phyloP scores from a whole-genome alignment of 768 basidiomycete genomes.

The Boletellus emodensis region DNA sequence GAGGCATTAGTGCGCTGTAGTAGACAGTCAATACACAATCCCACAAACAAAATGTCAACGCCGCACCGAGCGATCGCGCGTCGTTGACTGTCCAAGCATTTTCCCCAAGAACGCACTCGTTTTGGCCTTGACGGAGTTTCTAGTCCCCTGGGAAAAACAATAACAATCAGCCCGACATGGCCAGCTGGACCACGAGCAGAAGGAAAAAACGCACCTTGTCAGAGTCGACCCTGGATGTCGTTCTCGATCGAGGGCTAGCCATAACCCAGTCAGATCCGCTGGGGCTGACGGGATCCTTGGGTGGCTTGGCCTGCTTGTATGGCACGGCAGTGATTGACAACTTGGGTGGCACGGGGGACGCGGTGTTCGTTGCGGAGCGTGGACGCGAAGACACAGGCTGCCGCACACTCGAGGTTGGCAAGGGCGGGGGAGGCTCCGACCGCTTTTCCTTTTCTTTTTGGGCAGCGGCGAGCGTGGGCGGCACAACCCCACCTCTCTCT shows the following conservation, averaged over 20 bases:
- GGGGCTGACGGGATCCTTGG: conserved; percentile 32
- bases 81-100: conserved; percentile 64
- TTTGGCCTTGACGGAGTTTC: conserved; percentile 68
- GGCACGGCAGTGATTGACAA: conserved; percentile 34
- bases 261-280: conserved; percentile 45
- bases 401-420: conserved; percentile 21
- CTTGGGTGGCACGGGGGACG: conserved; percentile 29
- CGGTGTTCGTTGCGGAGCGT: conserved; percentile 42
- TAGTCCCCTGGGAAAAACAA: conserved; percentile 30
- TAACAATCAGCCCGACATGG: neutral
- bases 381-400: conserved; percentile 31
- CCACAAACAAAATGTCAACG: conserved; percentile 4
- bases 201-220: conserved; percentile 43
- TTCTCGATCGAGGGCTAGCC: conserved; percentile 42
- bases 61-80: conserved; percentile 68
- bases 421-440: conserved; percentile 42
- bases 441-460: conserved; percentile 33
- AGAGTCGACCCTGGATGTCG: conserved; percentile 38
- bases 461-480: conserved; percentile 26
- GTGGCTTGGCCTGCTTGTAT: conserved; percentile 18
- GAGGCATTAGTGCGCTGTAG: conserved; percentile 55
- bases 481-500: conserved; percentile 51
- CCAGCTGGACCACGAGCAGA: neutral
- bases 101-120: conserved; percentile 80
- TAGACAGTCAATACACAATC: conserved; percentile 12